phyloP scores from a whole-genome alignment of 192 early-diverging fungal species.

The Rhizoclosmatium sp. region DNA sequence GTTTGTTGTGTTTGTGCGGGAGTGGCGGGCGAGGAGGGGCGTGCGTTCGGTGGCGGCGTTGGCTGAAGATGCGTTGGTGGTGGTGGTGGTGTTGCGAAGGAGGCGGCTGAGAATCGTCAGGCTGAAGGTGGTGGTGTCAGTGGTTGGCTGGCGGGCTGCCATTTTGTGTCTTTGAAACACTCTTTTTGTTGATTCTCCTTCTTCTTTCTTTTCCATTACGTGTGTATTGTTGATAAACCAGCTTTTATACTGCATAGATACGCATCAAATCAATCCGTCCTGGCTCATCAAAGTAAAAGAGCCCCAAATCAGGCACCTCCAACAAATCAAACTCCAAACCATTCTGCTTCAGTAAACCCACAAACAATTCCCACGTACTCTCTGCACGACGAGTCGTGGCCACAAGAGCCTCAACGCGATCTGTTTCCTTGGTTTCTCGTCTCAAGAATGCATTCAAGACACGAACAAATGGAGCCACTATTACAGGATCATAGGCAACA shows the following conservation, averaged over 20 bases:
- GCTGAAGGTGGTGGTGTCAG: no score
- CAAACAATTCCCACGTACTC: conserved; percentile 28
- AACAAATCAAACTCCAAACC: neutral
- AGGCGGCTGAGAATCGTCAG: no score
- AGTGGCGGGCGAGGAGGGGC: no score
- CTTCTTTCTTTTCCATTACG: neutral
- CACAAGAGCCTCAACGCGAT: conserved; percentile 11
- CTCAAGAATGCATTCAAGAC: conserved; percentile 36
- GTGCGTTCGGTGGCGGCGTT: no score
- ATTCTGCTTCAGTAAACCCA: neutral
- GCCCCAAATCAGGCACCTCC: neutral
- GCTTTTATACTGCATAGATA: neutral
- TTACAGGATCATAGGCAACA: conserved; percentile 49
- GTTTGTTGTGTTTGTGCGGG: no score
- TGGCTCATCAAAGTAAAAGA: conserved; percentile 28
- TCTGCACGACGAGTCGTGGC: conserved; percentile 24
- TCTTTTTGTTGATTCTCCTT: neutral
- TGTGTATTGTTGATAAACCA: no score
- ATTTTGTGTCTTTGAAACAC: no score
- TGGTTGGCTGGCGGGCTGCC: no score
- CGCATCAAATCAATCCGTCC: conserved; percentile 13
- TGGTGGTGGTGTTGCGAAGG: no score
- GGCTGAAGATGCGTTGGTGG: no score
- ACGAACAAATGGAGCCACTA: conserved; percentile 39
- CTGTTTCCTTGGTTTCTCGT: neutral